A percentile compares a stretch with the other conserved stretches of the same genome.
phyloP scores from a whole-genome alignment of 2,329 filamentous ascomycete species.

The Fusarium sarcochroum region DNA sequence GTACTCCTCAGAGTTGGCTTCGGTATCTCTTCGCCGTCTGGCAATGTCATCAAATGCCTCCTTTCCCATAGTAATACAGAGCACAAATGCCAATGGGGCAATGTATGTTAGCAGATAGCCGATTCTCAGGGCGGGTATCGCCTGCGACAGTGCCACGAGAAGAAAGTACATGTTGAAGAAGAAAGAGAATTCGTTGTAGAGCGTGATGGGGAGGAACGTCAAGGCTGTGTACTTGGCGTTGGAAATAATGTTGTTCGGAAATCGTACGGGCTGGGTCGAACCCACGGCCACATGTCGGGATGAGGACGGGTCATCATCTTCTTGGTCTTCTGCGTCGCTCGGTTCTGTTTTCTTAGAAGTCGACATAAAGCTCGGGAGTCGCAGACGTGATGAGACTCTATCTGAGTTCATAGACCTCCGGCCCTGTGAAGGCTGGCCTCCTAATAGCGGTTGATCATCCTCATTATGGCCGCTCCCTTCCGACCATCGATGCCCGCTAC shows the following conservation, averaged over 20 bases:
- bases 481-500: constrained; percentile 68
- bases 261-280: constrained; percentile 78
- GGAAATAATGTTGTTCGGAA: constrained; percentile 91
- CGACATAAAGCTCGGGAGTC: constrained; percentile 78
- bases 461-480: constrained; percentile 75
- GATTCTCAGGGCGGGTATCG: constrained; percentile 89
- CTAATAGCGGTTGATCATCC: constrained; percentile 78
- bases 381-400: constrained; percentile 64
- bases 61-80: constrained; percentile 93
- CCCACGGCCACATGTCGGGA: constrained; percentile 84
- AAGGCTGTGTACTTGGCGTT: constrained; percentile 98
- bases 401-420: constrained; percentile 50
- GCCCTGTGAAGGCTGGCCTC: constrained; percentile 52
- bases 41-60: constrained; percentile 96
- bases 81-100: constrained; percentile 90
- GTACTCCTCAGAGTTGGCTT: constrained; percentile 94
- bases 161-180: constrained; percentile 99
- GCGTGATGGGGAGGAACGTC: constrained; percentile 92
- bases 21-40: constrained; percentile 86
- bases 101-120: constrained; percentile 97
- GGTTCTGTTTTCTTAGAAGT: constrained; percentile 52
- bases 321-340: constrained; percentile 63
- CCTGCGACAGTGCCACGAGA: constrained; percentile 92
- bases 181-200: constrained; percentile 99
- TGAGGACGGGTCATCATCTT: constrained; percentile 74